Evolutionary conservation across 2,329 filamentous ascomycete species (phyloP).

Genomic region (Microsporum audouinii): DNA sequence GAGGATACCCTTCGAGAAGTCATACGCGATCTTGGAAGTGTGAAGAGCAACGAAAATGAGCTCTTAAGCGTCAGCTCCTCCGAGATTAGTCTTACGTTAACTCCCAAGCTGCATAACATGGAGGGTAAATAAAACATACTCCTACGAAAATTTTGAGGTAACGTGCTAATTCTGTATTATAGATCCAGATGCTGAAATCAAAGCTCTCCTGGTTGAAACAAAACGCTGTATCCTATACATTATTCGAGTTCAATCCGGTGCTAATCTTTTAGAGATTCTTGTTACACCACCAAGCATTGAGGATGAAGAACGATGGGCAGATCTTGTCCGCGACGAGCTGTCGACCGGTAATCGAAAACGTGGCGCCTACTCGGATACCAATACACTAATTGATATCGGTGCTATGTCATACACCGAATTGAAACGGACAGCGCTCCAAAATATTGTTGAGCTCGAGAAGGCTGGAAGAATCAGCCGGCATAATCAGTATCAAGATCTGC

Average conservation of each 20-base stretch:
- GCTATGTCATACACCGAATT: slow-evolving; percentile 82
- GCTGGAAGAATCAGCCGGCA: slow-evolving; percentile 71
- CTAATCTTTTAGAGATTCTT: slow-evolving; percentile 88
- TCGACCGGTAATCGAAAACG: slow-evolving; percentile 54
- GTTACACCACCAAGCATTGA: slow-evolving; percentile 77
- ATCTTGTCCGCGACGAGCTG: slow-evolving; percentile 72
- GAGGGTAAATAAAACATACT: slow-evolving; percentile 44
- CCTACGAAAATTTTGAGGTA: neutral
- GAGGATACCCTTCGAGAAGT: slow-evolving; percentile 88
- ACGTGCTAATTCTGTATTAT: slow-evolving; percentile 7
- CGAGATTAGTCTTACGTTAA: slow-evolving; percentile 83
- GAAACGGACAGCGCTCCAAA: slow-evolving; percentile 86
- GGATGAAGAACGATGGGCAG: slow-evolving; percentile 80
- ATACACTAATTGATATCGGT: slow-evolving; percentile 75
- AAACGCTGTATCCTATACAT: slow-evolving; percentile 97
- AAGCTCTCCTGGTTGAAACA: slow-evolving; percentile 93
- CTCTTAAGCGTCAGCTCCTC: slow-evolving; percentile 74
- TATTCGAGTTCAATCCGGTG: slow-evolving; percentile 85
- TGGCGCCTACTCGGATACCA: slow-evolving; percentile 79
- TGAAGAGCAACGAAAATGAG: slow-evolving; percentile 92
- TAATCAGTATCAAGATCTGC: slow-evolving; percentile 94
- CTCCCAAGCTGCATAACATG: slow-evolving; percentile 76
- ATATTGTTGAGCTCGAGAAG: slow-evolving; percentile 79
- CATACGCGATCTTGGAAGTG: slow-evolving; percentile 84
- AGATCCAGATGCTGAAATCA: slow-evolving; percentile 86